These are phyloP conservation scores for Cordyceps cateniannulata DNA, from an alignment of 2,329 filamentous ascomycete species.

Conservation along the genomic window DNA sequence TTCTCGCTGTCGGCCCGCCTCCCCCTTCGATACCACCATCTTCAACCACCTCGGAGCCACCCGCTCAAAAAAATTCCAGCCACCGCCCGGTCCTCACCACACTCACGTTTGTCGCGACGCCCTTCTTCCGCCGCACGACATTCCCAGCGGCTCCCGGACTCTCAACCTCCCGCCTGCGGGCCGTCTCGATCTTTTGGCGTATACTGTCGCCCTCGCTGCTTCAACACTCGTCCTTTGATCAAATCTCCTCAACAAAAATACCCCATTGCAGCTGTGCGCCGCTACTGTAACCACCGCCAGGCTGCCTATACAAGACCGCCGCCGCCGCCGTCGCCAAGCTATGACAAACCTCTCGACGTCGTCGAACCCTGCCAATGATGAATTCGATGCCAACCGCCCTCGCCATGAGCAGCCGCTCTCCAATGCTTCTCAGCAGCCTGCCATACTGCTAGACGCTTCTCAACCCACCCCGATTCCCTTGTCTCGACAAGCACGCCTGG, in stretches of 20 bases:
- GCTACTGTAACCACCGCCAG: background rate
- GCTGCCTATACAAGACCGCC: background rate
- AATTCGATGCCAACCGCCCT: background rate
- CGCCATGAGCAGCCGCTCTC: background rate
- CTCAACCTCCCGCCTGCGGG: background rate
- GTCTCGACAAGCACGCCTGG: background rate
- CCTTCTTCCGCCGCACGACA: background rate
- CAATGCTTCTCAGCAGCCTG: background rate
- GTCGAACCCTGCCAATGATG: background rate
- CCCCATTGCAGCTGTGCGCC: background rate
- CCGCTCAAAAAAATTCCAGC: background rate
- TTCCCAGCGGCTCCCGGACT: background rate
- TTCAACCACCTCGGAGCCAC: background rate
- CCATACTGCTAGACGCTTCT: background rate
- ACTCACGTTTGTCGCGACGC: background rate
- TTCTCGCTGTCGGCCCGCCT: background rate
- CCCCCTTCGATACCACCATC: background rate
- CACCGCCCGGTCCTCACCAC: background rate
- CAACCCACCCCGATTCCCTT: background rate
- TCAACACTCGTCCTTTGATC: background rate
- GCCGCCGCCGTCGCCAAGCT: conserved; percentile 1
- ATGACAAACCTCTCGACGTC: conserved; percentile 3
- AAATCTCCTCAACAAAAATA: background rate
- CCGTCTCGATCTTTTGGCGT: background rate
- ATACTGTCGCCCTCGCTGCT: background rate